These are phyloP conservation scores for Raddia guianensis DNA, from an alignment of 176 grass and related monocot genomes.

Conservation along the genomic window DNA sequence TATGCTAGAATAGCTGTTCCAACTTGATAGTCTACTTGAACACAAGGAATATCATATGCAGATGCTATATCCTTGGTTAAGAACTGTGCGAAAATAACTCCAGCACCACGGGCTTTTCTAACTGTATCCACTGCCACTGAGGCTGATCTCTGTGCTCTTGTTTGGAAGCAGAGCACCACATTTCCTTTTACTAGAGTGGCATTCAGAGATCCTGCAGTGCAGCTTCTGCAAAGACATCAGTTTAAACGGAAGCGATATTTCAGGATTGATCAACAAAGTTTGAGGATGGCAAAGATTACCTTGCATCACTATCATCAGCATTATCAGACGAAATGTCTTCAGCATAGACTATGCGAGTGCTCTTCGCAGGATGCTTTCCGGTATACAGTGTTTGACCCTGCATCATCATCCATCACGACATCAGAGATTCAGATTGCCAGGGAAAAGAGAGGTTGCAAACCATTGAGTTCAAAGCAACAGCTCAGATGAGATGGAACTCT, in stretches of 20 bases:
- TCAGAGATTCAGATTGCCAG: conserved; percentile 7
- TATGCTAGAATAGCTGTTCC: conserved; percentile 83
- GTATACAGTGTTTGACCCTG: conserved; percentile 83
- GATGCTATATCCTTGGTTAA: conserved; percentile 82
- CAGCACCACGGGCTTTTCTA: conserved; percentile 65
- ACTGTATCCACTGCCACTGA: conserved; percentile 79
- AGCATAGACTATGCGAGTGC: conserved; percentile 69
- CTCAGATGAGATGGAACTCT: conserved; percentile 23
- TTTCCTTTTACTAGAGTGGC: conserved; percentile 82
- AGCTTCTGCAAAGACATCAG: conserved; percentile 81
- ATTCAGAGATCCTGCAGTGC: conserved; percentile 87
- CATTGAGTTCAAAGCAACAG: not conserved
- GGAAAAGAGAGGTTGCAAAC: not conserved
- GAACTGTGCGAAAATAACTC: conserved; percentile 82
- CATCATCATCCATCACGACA: conserved; percentile 24
- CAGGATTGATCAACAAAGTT: not conserved
- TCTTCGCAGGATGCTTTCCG: conserved; percentile 59
- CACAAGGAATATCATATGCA: conserved; percentile 74
- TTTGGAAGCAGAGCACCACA: conserved; percentile 93
- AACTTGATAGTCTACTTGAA: conserved; percentile 92
- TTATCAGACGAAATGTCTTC: conserved; percentile 80
- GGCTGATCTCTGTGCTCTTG: conserved; percentile 72
- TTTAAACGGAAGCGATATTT: conserved; percentile 25
- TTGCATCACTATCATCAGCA: conserved; percentile 74
- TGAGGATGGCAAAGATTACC: conserved; percentile 53